Evolutionary conservation across 208 protist species (phyloP), one percentile per base, ranked within the genome.

Genomic region (Balamuthia mandrillaris): DNA sequence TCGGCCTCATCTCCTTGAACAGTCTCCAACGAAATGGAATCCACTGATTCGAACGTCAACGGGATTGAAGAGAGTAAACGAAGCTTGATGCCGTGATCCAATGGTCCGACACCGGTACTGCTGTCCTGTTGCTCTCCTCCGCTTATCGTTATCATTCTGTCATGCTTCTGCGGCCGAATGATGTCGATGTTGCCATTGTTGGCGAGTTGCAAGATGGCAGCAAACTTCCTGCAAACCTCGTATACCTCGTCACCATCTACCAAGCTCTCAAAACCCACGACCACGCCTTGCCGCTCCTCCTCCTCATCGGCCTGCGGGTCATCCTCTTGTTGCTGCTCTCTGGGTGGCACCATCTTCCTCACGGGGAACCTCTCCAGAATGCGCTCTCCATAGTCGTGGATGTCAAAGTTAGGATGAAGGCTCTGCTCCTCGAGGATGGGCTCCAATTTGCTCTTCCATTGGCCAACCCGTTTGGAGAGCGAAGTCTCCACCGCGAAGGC

Each of bases 401-500:
- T 91, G 47, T 91, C 86, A 63, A 89, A 91, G 0, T 39, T 27
- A 33, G 81, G 85, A 42, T 41, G 27, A 18, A 45, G 18, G 21
- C 88, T 63, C 45, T 89, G 86, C 45, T 84, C 31, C 9, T 75
- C 63, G 21, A 91, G 42, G 12, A 88, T 61, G 14, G 89, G 89
- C n/a, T 52, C 77, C 2, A 91, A 61, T 12, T 74, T 89, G 21
- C 54, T 75, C n/a, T 75, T 60, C 89, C 89, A 91, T 18, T 88
- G 83, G 10, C 74, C 75, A 5, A 91, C 65, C 14, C n/a, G 7
- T 31, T 14, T 70, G n/a, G 63, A 79, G 56, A 74, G 65, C 18
- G 83, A n/a, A 0, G 63, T 82, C 31, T 83, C 81, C 3, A 81
- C 39, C 0, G 81, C 39, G 33, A 83, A 88, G 16, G 79, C 42